These are phyloP conservation scores for Forsythia suspensa DNA, from an alignment of 257 asterid genomes.

Conservation along the genomic window DNA sequence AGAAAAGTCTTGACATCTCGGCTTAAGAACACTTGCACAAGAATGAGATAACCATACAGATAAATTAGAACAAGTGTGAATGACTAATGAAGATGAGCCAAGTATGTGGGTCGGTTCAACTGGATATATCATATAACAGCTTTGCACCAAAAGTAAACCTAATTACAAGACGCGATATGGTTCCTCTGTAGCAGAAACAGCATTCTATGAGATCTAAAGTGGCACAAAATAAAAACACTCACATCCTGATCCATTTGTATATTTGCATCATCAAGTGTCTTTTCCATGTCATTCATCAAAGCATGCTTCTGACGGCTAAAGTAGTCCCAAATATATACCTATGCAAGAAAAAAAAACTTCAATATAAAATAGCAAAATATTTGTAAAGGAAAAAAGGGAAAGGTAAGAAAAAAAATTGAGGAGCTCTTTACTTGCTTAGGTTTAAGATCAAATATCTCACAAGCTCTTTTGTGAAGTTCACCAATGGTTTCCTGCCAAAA, in stretches of 20 bases:
- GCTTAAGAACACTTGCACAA: neutral
- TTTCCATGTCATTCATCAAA: slow-evolving; percentile 92
- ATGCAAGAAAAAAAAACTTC: slow-evolving; percentile 17
- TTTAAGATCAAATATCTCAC: slow-evolving; percentile 74
- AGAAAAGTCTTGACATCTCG: neutral
- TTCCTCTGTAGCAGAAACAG: slow-evolving; percentile 16
- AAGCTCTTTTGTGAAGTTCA: slow-evolving; percentile 86
- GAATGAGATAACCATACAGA: neutral
- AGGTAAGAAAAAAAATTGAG: slow-evolving; percentile 13
- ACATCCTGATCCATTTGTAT: slow-evolving; percentile 99
- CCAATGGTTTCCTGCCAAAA: slow-evolving; percentile 82
- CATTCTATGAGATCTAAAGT: slow-evolving; percentile 18
- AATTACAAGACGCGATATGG: slow-evolving; percentile 9
- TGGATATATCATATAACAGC: slow-evolving; percentile 6
- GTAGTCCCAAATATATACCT: slow-evolving; percentile 94
- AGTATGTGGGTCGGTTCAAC: neutral
- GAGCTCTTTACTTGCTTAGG: slow-evolving; percentile 66
- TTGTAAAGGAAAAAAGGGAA: slow-evolving; percentile 17
- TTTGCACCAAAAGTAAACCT: slow-evolving; percentile 22
- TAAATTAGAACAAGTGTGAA: neutral
- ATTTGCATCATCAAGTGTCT: slow-evolving; percentile 93
- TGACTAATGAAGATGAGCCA: neutral
- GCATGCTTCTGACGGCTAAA: slow-evolving; percentile 84
- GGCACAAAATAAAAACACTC: slow-evolving; percentile 42
- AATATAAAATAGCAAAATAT: slow-evolving; percentile 10